Evolutionary conservation across 2,329 filamentous ascomycete species (phyloP), one percentile per base, ranked within the genome.

Genomic region (Ascosphaera acerosa): DNA sequence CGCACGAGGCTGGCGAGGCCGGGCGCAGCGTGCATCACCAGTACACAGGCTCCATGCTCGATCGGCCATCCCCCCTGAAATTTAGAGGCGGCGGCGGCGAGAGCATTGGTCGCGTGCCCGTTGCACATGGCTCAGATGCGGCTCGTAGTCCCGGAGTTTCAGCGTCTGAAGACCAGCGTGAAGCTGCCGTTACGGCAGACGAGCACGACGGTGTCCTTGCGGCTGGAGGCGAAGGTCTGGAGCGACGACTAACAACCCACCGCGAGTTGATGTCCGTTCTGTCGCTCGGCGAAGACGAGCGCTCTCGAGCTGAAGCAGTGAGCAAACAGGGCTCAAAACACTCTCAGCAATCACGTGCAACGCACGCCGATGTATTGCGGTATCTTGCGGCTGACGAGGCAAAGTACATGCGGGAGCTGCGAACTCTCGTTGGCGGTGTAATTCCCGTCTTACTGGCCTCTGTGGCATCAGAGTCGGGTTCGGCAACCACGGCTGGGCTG

Each of bases 261-360:
- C 81, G 81, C 10, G 87, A 97, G 49, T 61, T 97, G 15, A 78
- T 97, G 23, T 94, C 87, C 1, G 80, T 91, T 2, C 59, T 97
- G 6, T 94, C 82, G 16, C 54, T 65, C 19, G 62, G 66, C 10
- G 33, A 32, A 22, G 31, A 15, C 54, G 50, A 31, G 62, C 27
- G 27, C 9, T 15, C 15, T 62, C 30, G 4, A 29, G 18, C 15
- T n/a, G 12, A 4, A 4, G 10, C 7, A 17, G 15, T 15, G 4
- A 29, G 27, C 18, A 15, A 17, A 9, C 27, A 17, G 4, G 62
- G 71, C 35, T 65, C 63, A 35, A 69, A 62, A 44, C 68, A 71
- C 35, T 75, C 66, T 43, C 63, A 64, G 20, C 57, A 71, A 7
- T 64, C 67, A 18, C 68, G 64, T 34, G 69, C 75, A 25, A 82